These are phyloP conservation scores for Alternaria triticina DNA, from an alignment of 2,329 filamentous ascomycete species.

Conservation along the genomic window DNA sequence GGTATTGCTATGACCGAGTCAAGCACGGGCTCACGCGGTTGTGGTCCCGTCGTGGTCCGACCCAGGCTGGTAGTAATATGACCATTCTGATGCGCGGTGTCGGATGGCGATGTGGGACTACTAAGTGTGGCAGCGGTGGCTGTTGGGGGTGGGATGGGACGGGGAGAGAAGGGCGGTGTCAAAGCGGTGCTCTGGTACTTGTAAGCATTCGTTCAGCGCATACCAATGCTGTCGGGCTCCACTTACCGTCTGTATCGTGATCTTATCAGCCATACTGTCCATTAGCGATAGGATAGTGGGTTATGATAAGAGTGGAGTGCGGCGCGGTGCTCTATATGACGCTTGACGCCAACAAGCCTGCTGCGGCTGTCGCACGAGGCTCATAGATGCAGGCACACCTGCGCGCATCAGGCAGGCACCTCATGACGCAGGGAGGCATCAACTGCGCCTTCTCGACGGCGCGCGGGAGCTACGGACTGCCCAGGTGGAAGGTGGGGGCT, in stretches of 20 bases:
- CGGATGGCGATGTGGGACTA: conserved; percentile 9
- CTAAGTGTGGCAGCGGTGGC: not conserved
- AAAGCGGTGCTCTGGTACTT: conserved; percentile 5
- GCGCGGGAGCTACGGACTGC: conserved; percentile 5
- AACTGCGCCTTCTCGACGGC: not conserved
- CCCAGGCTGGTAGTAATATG: not conserved
- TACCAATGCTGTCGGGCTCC: not conserved
- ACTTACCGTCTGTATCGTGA: conserved; percentile 4
- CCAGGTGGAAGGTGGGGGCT: conserved; percentile 9
- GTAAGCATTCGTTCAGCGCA: not conserved
- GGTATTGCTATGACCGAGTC: conserved; percentile 26
- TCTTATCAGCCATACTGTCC: conserved; percentile 26
- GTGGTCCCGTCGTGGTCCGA: conserved; percentile 1
- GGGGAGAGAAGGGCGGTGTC: conserved; percentile 33
- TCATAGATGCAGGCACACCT: not conserved
- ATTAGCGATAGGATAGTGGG: not conserved
- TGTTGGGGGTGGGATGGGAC: conserved; percentile 28
- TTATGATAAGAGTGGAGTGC: not conserved
- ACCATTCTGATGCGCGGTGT: not conserved
- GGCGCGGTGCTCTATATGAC: conserved; percentile 3
- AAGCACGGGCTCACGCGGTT: conserved; percentile 19
- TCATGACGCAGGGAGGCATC: not conserved
- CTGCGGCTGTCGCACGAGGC: conserved; percentile 10
- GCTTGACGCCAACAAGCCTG: not conserved
- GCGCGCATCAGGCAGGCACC: not conserved